phyloP scores from a whole-genome alignment of 441 rosid genomes.

The Pelargonium cotyledonis region DNA sequence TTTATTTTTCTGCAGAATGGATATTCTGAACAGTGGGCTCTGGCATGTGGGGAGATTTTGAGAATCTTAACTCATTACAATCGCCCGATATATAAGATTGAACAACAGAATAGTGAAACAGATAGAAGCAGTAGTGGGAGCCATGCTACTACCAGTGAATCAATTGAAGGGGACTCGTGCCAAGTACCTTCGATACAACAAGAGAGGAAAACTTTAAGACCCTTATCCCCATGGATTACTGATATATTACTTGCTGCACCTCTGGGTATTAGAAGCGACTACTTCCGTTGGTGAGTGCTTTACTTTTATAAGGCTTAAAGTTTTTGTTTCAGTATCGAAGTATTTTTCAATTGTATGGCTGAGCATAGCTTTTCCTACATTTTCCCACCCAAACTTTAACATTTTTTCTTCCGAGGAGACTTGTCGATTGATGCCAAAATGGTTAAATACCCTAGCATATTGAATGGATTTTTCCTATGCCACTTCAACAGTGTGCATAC shows the following conservation, averaged over 20 bases:
- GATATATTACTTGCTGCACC: slow-evolving; percentile 96
- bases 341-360: background rate
- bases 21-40: slow-evolving; percentile 98
- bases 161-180: slow-evolving; percentile 38
- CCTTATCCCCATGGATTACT: slow-evolving; percentile 94
- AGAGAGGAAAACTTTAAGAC: slow-evolving; percentile 90
- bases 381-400: background rate
- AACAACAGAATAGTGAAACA: slow-evolving; percentile 50
- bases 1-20: slow-evolving; percentile 52
- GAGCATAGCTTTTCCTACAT: background rate
- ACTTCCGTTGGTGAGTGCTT: slow-evolving; percentile 84
- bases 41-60: slow-evolving; percentile 95
- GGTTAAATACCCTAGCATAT: background rate
- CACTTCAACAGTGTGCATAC: too few relatives aligned
- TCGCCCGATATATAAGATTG: slow-evolving; percentile 86
- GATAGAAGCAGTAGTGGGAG: slow-evolving; percentile 46
- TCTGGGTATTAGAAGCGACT: slow-evolving; percentile 88
- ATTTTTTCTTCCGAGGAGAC: background rate
- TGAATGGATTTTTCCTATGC: too few relatives aligned
- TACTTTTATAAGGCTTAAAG: slow-evolving; percentile 5
- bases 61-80: slow-evolving; percentile 95
- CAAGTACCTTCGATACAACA: slow-evolving; percentile 41
- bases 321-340: background rate
- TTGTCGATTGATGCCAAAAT: background rate
- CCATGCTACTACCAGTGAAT: slow-evolving; percentile 36